Conservation (phyloP, 2,329 filamentous ascomycete genomes). For the Pyrenophora graminea region DNA sequence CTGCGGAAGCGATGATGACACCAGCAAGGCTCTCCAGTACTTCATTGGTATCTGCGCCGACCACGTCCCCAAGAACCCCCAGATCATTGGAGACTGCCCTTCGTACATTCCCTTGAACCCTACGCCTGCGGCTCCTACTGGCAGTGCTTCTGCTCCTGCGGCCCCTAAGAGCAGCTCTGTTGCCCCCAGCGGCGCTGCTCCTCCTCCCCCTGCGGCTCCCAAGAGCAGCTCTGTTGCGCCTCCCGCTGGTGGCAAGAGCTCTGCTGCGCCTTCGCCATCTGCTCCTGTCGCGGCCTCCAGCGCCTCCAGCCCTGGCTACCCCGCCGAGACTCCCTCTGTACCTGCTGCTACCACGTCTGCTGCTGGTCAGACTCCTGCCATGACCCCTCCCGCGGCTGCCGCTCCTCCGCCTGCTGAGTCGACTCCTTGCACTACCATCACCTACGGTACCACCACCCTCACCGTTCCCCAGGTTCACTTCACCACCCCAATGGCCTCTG, state of each 20-base stretch:
- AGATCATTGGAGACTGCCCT: constrained; percentile 76
- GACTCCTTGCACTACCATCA: constrained; percentile 47
- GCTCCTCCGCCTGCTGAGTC: not conserved
- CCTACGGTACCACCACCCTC: constrained; percentile 49
- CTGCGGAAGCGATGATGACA: constrained; percentile 64
- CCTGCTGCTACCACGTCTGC: constrained; percentile 14
- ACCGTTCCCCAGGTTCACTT: constrained; percentile 54
- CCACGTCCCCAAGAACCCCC: constrained; percentile 77
- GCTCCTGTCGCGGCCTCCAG: constrained; percentile 9
- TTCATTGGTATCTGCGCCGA: constrained; percentile 89
- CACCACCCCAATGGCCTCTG: constrained; percentile 43
- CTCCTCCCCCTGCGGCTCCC: constrained; percentile 6
- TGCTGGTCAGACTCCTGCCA: constrained; percentile 4
- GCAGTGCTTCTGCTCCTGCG: constrained; percentile 15
- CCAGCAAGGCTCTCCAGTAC: constrained; percentile 75
- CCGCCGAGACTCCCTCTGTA: constrained; percentile 8
- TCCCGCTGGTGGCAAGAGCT: constrained; percentile 8
- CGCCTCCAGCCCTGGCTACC: not conserved
- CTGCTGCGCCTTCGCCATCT: constrained; percentile 1
- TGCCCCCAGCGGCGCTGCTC: too few relatives aligned
- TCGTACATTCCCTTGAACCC: constrained; percentile 56
- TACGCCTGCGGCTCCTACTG: constrained; percentile 24
- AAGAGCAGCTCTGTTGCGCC: constrained; percentile 15
- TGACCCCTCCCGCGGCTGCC: constrained; percentile 7
- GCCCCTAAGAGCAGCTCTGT: constrained; percentile 16